Base-by-base conservation (phyloP, 2,329 filamentous ascomycete genomes). In the Aspergillus versicolor region DNA sequence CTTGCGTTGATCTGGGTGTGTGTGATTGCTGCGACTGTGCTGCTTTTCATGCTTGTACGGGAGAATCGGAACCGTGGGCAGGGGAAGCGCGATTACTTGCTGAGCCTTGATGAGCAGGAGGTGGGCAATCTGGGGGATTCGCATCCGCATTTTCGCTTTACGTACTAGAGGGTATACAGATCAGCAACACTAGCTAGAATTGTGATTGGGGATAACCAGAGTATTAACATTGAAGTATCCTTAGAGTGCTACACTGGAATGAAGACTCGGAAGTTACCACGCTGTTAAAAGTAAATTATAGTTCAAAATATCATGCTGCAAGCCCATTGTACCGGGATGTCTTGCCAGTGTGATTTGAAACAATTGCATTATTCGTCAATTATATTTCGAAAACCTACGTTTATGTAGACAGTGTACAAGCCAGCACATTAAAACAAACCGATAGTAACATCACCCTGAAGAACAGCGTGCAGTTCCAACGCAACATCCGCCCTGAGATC, bases 1-100 rank as follows among this genome's bases (percentile, higher is more conserved):
- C 61, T 78, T 13, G 71, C 61, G 2, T 64, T 72, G 58, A 57
- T 34, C 3, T 60, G 60, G 42, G 34, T 62, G 43, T 60, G 50
- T 9, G 59, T 51, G 3, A 5, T 56, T 17, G 43, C 59, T 12
- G 58, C 47, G 42, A 49, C 11, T 40, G 3, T 30, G 27, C 27
- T 55, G 5, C 61, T 59, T 30, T 53, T 55, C 34, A 45, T 45
- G 27, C 30, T 61, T 42, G 46, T 44, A 3, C 42, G 46, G 17
- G 61, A 62, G 41, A 62, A 62, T 42, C 30, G 52, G 13, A 32
- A 42, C 11, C 42, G 60, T 3, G 43, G 52, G 30, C 45, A 54
- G 32, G 44, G 54, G 17, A 32, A 52, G 48, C 37, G 59, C 27
- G 47, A 61, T 52, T 46, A 30, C 13, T 24, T 37, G 27, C 43